Evolutionary conservation across 2,329 filamentous ascomycete genomes (phyloP), one percentile per base, ranked within the genome.

Genomic region (Exophiala sp.): DNA sequence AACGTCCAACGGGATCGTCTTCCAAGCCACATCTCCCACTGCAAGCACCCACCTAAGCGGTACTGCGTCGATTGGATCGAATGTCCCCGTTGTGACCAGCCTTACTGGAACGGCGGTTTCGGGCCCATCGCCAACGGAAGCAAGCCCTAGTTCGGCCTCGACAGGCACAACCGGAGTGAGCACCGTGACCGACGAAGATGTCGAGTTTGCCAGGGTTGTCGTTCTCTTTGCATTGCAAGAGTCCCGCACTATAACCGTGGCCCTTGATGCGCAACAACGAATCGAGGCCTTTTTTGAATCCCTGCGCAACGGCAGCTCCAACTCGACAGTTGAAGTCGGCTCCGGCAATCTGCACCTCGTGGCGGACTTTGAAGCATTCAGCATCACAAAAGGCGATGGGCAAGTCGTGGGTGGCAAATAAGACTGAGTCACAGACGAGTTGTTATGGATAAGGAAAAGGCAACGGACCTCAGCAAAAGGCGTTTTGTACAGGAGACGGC

Each of bases 1-100:
- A 22, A 69, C 66, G 14, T 53, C 61, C 24, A 65, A 70, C 46
- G 65, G 67, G 11, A 71, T 70, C 44, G 46, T 71, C 43, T 68
- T 65, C 45, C 67, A 68, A 18, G 50, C 47, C 14, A 49, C 50
- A 13, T 52, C 54, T 3, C 29, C 51, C 4, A 54, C 48, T 24
- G 27, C 46, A n/a, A 45, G 51, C 5, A 24, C 45, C 6, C 37
- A 39, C 13, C 14, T 29, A 19, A 44, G 32, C n/a, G 24, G 51
- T n/a, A 49, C n/a, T 14, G 27, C 38, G 27, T 23, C 56, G 13
- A 48, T 46, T 10, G 49, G 29, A 1, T 48, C 45, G 16, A 46
- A 32, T 39, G 46, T 45, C 14, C 48, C 54, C 11, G 34, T 43
- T 14, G 39, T 45, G 11, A 52, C 48, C 13, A 54, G 48, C 34